A percentile compares a stretch with the other conserved stretches of the same genome.
Evolutionary conservation across 2,329 filamentous ascomycete species (phyloP).

Genomic region (Amylocarpus encephaloides): DNA sequence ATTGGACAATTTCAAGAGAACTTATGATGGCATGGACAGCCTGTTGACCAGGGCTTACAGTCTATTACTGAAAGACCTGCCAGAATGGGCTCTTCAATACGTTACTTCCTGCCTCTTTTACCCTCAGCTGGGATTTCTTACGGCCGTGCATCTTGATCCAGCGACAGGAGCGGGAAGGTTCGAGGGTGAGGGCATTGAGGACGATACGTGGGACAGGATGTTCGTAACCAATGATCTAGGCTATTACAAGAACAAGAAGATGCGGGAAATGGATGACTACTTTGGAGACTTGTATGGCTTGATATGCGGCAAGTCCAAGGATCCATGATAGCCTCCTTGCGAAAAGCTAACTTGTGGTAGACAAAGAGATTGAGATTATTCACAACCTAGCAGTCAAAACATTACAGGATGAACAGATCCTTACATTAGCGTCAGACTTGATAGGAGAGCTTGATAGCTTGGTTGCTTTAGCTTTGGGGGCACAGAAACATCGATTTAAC

Average conservation of each 20-base stretch:
- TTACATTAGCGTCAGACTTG: slow-evolving; percentile 66
- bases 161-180: slow-evolving; percentile 54
- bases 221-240: slow-evolving; percentile 65
- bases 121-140: slow-evolving; percentile 85
- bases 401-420: slow-evolving; percentile 58
- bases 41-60: slow-evolving; percentile 63
- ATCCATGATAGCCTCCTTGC: neutral
- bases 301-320: slow-evolving; percentile 61
- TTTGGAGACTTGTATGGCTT: slow-evolving; percentile 80
- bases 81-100: slow-evolving; percentile 48
- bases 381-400: slow-evolving; percentile 68
- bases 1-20: slow-evolving; percentile 71
- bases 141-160: slow-evolving; percentile 60
- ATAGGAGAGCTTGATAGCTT: slow-evolving; percentile 85
- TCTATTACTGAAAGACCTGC: slow-evolving; percentile 56
- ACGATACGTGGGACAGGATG: slow-evolving; percentile 67
- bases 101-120: slow-evolving; percentile 78
- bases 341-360: slow-evolving; percentile 36
- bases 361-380: slow-evolving; percentile 83
- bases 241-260: slow-evolving; percentile 82
- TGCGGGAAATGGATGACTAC: slow-evolving; percentile 72
- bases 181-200: slow-evolving; percentile 49
- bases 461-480: slow-evolving; percentile 72
- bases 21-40: slow-evolving; percentile 69
- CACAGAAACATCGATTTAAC: slow-evolving; percentile 64